These are phyloP conservation scores for Tolypocladium sp. DNA, from an alignment of 2,329 filamentous ascomycete species.

Conservation along the genomic window DNA sequence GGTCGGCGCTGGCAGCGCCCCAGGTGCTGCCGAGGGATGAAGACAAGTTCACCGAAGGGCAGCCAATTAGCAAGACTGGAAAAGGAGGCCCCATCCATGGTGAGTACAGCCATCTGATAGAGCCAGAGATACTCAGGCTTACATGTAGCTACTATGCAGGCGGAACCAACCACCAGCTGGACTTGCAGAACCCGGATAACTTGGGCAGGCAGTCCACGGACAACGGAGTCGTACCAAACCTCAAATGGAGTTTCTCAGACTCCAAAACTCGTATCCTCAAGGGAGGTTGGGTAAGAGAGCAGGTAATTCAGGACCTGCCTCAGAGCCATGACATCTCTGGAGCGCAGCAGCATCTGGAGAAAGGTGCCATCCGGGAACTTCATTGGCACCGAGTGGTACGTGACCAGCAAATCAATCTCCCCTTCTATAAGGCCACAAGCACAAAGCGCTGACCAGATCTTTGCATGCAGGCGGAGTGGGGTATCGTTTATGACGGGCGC, in stretches of 20 bases:
- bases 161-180: constrained; percentile 52
- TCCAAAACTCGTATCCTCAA: constrained; percentile 53
- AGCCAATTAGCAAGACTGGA: constrained; percentile 46
- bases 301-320: constrained; percentile 58
- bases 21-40: constrained; percentile 11
- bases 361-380: constrained; percentile 56
- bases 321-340: constrained; percentile 56
- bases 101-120: constrained; percentile 18
- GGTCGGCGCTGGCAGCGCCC: constrained; percentile 10
- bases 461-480: constrained; percentile 52
- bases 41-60: constrained; percentile 35
- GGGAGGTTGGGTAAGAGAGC: constrained; percentile 58
- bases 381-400: constrained; percentile 60
- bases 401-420: constrained; percentile 1
- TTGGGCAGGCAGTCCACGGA: constrained; percentile 54
- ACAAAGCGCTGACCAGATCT: no score
- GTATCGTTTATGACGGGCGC: constrained; percentile 48
- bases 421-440: no score
- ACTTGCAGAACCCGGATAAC: constrained; percentile 55
- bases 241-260: constrained; percentile 63
- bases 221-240: constrained; percentile 53
- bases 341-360: constrained; percentile 59
- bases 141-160: constrained; percentile 27
- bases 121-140: not conserved
- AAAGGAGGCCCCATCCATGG: constrained; percentile 51